These are phyloP conservation scores for Boletus eberwhitei DNA, from an alignment of 768 basidiomycete species.

Conservation along the genomic window DNA sequence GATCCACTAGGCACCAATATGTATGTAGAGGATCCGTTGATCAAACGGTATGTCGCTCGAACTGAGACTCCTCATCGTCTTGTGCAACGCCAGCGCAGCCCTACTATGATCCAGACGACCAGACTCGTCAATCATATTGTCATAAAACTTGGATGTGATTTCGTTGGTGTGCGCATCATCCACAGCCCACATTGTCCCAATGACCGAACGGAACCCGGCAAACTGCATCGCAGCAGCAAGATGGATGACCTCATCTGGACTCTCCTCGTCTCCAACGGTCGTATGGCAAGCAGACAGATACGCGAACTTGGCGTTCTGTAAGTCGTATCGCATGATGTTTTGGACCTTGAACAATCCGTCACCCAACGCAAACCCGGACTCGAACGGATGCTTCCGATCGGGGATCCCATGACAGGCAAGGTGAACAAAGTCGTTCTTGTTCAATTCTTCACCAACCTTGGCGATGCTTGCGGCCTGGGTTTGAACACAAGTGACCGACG, in stretches of 20 bases:
- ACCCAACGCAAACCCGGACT: not conserved
- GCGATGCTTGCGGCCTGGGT: not conserved
- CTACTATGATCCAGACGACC: not conserved
- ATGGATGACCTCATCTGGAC: not conserved
- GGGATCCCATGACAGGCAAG: not conserved
- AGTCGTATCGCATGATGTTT: not conserved
- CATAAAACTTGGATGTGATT: not conserved
- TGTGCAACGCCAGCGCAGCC: not conserved
- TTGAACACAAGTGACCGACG: not conserved
- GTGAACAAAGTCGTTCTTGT: not conserved
- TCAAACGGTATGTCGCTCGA: not conserved
- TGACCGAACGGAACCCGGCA: conserved; percentile 4
- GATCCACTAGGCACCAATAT: not conserved
- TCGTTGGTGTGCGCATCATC: not conserved
- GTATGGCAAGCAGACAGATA: conserved; percentile 2
- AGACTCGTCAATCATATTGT: not conserved
- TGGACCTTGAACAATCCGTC: not conserved
- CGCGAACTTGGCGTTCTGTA: not conserved
- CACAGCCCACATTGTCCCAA: conserved; percentile 5
- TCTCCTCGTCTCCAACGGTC: not conserved
- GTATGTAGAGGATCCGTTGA: not conserved
- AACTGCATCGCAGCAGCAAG: not conserved
- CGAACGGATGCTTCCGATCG: not conserved
- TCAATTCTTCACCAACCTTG: not conserved
- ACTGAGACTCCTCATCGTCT: not conserved